phyloP scores from a whole-genome alignment of 2,329 filamentous ascomycete species.

The Cladosporium sphaerospermum region DNA sequence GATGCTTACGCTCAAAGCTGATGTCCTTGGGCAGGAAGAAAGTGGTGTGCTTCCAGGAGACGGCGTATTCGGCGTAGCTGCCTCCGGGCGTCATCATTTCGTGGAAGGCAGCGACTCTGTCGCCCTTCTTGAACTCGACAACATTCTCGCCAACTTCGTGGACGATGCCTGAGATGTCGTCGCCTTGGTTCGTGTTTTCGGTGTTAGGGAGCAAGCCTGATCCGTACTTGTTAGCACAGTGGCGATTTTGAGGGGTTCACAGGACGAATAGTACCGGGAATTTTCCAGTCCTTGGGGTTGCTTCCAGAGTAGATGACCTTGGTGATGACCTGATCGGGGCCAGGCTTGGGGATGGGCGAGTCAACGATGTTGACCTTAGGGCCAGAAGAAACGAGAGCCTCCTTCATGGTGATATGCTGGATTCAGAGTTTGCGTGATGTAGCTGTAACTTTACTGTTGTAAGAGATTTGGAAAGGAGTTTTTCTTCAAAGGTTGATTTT shows the following conservation, averaged over 20 bases:
- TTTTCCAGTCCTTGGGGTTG: constrained; percentile 29
- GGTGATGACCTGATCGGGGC: constrained; percentile 27
- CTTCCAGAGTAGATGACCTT: constrained; percentile 28
- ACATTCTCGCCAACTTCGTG: constrained; percentile 51
- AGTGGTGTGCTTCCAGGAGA: constrained; percentile 51
- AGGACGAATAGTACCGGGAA: neutral
- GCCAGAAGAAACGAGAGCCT: constrained; percentile 31
- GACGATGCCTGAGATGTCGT: constrained; percentile 39
- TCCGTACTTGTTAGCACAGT: constrained; percentile 10
- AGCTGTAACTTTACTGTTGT: no score
- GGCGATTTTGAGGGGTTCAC: neutral
- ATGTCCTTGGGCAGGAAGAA: constrained; percentile 48
- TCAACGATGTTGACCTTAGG: constrained; percentile 35
- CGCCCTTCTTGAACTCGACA: constrained; percentile 51
- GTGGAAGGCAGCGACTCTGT: constrained; percentile 52
- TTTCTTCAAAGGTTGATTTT: no score
- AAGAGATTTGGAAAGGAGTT: no score
- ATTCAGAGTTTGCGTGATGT: no score
- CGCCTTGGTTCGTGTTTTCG: constrained; percentile 23
- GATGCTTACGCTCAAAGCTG: constrained; percentile 44
- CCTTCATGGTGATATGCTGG: constrained; percentile 25
- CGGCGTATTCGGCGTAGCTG: constrained; percentile 56
- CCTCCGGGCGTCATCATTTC: constrained; percentile 47
- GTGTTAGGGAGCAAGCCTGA: constrained; percentile 12
- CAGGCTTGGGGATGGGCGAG: constrained; percentile 36